Percentiles rank a stretch among this genome's conserved stretches.
phyloP scores from a whole-genome alignment of 306 rosid genomes.

The Arachis hypogaea region DNA sequence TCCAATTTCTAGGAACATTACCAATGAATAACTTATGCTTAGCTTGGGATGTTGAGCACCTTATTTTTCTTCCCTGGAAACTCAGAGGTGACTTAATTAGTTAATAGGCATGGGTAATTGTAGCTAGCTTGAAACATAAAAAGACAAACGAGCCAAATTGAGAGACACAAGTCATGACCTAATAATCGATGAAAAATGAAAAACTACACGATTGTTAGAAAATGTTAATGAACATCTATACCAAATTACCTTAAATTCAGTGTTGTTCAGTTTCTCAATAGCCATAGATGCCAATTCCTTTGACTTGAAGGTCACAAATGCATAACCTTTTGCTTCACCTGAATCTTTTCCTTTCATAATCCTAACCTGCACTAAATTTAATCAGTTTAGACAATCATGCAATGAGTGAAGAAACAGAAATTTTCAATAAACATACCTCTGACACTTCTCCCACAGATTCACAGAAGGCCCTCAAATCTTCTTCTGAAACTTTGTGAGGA shows the following conservation, averaged over 20 bases:
- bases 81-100: constrained; percentile 26
- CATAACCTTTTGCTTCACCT: constrained; percentile 59
- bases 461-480: constrained; percentile 68
- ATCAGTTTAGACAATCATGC: constrained; percentile 27
- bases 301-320: constrained; percentile 73
- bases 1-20: constrained; percentile 74
- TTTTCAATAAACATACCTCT: constrained; percentile 49
- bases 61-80: constrained; percentile 59
- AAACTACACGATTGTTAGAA: constrained; percentile 16
- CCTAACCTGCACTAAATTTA: constrained; percentile 56
- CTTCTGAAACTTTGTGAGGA: constrained; percentile 59
- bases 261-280: constrained; percentile 60
- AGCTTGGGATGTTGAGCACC: constrained; percentile 67
- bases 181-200: constrained; percentile 15
- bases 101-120: constrained; percentile 11
- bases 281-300: constrained; percentile 73
- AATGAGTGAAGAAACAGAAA: constrained; percentile 17
- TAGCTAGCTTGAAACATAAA: constrained; percentile 6
- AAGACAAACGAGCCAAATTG: neutral
- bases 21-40: constrained; percentile 72
- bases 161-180: constrained; percentile 14
- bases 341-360: constrained; percentile 67
- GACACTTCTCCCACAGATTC: constrained; percentile 68
- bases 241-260: constrained; percentile 59
- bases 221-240: constrained; percentile 6